Evolutionary conservation across 2,329 filamentous ascomycete genomes (phyloP), one percentile per base, ranked within the genome.

Genomic region (Aspergillus glaucus): DNA sequence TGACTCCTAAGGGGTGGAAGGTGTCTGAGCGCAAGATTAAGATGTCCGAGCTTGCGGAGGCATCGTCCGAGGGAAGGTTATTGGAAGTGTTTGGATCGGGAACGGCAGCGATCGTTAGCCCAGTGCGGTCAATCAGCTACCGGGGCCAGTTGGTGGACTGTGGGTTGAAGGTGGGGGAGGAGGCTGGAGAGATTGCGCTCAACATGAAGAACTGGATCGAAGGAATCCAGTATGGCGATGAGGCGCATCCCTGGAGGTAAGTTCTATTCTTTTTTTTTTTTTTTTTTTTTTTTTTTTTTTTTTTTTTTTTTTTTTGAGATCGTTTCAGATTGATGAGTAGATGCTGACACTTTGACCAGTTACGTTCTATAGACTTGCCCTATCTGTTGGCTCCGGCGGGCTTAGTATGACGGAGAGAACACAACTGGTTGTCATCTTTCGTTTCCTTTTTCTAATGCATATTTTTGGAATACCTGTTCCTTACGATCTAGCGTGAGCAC

Each of bases 161-260:
- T 67, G 92, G 91, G 3, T 74, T 98, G 57, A 81, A 80, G 66
- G 83, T 87, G 58, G 76, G 82, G 43, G 81, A 94, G 70, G 92
- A 98, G 75, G 90, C 89, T 9, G 93, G 93, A 40, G 86, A 91
- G 64, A 78, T 97, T 62, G 86, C 93, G 8, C 74, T 82, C 61
- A 81, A 81, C 70, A 91, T 98, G 85, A 95, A 95, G 82, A 81
- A 86, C 62, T 98, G 93, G 93, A 96, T 98, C 54, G 91, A 95
- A 75, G 85, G 76, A 24, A 91, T 94, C 59, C 92, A 97, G 75
- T 96, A 97, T 67, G 93, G 93, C 55, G 91, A 96, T 56, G 87
- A 92, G 71, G 81, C 88, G 67, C 89, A 96, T 68, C 79, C 85
- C 57, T 98, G 93, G 93, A 96, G 91, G 78, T 85, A 84, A 68